Conservation (phyloP, 345 rosid species). For the Ceriops decandra region DNA sequence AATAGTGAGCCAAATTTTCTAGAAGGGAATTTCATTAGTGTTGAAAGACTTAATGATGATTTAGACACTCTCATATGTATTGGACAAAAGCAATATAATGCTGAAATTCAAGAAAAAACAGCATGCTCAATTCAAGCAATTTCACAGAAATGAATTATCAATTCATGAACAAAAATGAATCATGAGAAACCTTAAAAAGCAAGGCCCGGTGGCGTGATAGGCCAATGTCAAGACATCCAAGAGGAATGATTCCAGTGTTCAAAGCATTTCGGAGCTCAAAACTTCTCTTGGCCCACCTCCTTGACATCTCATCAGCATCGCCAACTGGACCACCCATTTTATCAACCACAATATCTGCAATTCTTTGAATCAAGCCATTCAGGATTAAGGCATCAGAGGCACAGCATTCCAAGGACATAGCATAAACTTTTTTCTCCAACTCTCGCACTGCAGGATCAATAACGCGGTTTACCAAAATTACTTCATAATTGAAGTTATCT, state of each 20-base stretch:
- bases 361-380: conserved; percentile 64
- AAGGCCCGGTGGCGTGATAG: conserved; percentile 95
- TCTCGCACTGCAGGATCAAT: conserved; percentile 67
- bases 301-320: conserved; percentile 75
- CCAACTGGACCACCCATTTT: conserved; percentile 93
- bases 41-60: not conserved
- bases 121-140: not conserved
- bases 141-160: not conserved
- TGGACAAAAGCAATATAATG: not conserved
- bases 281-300: conserved; percentile 68
- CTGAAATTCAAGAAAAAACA: not conserved
- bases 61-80: not conserved
- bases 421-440: conserved; percentile 57
- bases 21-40: not conserved
- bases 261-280: conserved; percentile 54
- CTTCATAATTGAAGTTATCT: conserved; percentile 68
- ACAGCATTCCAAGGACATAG: conserved; percentile 46
- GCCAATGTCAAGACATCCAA: conserved; percentile 80
- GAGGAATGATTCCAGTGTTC: conserved; percentile 67
- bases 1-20: conserved; percentile 19
- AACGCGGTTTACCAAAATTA: conserved; percentile 69
- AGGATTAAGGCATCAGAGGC: conserved; percentile 43
- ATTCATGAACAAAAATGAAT: conserved; percentile 8
- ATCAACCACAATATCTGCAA: conserved; percentile 85
- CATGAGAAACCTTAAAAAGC: conserved; percentile 77